phyloP scores from a whole-genome alignment of 2,329 filamentous ascomycete species.

The Acarospora socialis region DNA sequence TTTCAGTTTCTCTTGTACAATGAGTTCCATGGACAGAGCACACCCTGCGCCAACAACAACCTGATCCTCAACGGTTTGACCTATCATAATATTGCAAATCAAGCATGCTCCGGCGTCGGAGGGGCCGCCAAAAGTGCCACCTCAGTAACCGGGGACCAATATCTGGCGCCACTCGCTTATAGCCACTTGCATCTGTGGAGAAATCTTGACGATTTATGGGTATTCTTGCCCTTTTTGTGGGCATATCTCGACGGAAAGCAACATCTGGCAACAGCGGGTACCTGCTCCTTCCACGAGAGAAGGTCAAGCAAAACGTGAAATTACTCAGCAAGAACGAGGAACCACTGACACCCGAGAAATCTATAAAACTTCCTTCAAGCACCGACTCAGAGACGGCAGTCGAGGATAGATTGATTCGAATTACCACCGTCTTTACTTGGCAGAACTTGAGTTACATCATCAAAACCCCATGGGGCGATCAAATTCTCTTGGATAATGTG shows the following conservation, averaged over 20 bases:
- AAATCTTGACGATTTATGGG: constrained; percentile 29
- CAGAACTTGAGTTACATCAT: constrained; percentile 65
- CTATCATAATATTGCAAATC: constrained; percentile 57
- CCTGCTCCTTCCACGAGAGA: no score
- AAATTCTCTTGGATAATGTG: constrained; percentile 42
- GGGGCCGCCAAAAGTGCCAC: constrained; percentile 54
- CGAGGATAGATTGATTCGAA: constrained; percentile 18
- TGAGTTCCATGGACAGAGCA: constrained; percentile 53
- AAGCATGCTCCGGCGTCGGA: constrained; percentile 62
- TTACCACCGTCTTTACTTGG: constrained; percentile 76
- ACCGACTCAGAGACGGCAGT: constrained; percentile 12
- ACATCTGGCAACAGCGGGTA: no score
- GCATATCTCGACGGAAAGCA: no score
- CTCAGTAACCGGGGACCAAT: constrained; percentile 50
- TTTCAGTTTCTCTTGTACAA: constrained; percentile 57
- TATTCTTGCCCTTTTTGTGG: no score
- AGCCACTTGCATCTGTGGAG: constrained; percentile 56
- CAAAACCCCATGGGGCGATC: constrained; percentile 28
- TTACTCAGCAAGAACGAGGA: no score
- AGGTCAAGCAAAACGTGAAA: no score
- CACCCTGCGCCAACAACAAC: constrained; percentile 54
- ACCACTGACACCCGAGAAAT: no score
- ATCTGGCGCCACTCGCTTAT: constrained; percentile 60
- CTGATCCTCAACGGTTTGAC: constrained; percentile 57
- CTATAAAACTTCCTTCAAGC: no score